Evolutionary conservation across 306 rosid genomes (phyloP).

Genomic region (Cucurbita moschata): DNA sequence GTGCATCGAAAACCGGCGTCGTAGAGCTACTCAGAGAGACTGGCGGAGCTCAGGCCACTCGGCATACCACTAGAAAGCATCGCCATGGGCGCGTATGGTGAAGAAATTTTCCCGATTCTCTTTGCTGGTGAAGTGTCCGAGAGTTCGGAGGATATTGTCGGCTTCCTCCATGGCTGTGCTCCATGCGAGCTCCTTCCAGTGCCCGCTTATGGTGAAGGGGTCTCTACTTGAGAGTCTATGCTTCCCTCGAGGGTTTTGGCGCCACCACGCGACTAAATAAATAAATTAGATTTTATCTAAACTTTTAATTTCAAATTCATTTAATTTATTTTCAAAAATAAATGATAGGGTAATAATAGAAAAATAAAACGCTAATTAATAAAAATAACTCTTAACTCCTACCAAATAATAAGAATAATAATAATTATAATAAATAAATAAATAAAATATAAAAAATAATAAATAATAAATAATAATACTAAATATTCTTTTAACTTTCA

Average conservation of each 20-base stretch:
- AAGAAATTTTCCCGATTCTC: constrained; percentile 96
- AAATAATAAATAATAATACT: no score
- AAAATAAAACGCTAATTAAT: no score
- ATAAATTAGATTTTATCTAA: no score
- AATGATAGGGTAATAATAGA: no score
- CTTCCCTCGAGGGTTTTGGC: background rate
- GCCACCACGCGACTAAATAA: background rate
- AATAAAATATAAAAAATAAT: no score
- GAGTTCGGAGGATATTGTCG: constrained; percentile 10
- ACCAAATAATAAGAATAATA: no score
- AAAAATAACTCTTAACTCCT: no score
- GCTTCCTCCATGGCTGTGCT: constrained; percentile 25
- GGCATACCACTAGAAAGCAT: constrained; percentile 90
- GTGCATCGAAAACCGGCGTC: constrained; percentile 50
- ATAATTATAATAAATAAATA: no score
- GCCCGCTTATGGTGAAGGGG: background rate
- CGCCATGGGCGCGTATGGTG: constrained; percentile 46
- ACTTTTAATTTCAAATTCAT: no score
- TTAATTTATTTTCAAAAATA: no score
- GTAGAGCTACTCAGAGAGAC: constrained; percentile 75
- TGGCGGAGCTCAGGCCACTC: constrained; percentile 66
- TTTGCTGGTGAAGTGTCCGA: constrained; percentile 11
- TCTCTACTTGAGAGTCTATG: no score
- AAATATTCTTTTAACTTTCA: no score
- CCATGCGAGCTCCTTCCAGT: background rate